Percentiles rank a stretch among this genome's conserved stretches.
Evolutionary conservation across 768 basidiomycete species (phyloP).

Genomic region (Leccinum uliginosum): DNA sequence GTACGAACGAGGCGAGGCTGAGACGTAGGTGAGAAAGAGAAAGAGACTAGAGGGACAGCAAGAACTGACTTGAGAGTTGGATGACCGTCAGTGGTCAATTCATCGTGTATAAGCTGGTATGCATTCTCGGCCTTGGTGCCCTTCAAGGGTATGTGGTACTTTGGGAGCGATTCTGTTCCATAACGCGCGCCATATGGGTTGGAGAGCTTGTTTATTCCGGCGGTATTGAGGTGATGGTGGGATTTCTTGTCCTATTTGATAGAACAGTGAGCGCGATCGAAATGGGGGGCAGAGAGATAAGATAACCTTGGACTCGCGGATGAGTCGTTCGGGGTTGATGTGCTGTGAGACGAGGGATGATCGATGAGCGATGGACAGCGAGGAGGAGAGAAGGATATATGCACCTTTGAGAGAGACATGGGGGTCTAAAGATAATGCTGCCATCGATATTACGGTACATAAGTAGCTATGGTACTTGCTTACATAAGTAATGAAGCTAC

Average conservation of each 20-base stretch:
- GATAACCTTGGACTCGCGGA: slow-evolving; percentile 50
- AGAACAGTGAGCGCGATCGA: background rate
- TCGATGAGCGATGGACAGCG: background rate
- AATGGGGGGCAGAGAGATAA: slow-evolving; percentile 10
- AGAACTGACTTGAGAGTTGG: slow-evolving; percentile 46
- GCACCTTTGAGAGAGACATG: slow-evolving; percentile 60
- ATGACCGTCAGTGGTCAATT: slow-evolving; percentile 50
- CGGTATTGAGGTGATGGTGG: slow-evolving; percentile 33
- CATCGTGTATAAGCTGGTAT: slow-evolving; percentile 63
- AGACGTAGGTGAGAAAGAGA: background rate
- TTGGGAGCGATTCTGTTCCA: slow-evolving; percentile 64
- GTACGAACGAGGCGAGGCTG: slow-evolving; percentile 60
- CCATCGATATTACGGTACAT: too few relatives aligned
- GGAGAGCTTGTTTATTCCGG: slow-evolving; percentile 28
- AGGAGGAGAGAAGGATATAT: background rate
- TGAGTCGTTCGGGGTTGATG: slow-evolving; percentile 62
- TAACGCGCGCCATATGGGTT: slow-evolving; percentile 62
- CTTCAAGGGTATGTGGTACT: slow-evolving; percentile 59
- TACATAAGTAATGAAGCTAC: too few relatives aligned
- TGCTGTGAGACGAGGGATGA: slow-evolving; percentile 37
- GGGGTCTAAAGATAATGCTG: background rate
- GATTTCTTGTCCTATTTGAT: slow-evolving; percentile 44
- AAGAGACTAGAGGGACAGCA: background rate
- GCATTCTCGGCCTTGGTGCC: slow-evolving; percentile 51
- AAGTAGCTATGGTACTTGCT: too few relatives aligned